Base-by-base conservation (phyloP, 768 basidiomycete genomes). In the Lactarius indigo region DNA sequence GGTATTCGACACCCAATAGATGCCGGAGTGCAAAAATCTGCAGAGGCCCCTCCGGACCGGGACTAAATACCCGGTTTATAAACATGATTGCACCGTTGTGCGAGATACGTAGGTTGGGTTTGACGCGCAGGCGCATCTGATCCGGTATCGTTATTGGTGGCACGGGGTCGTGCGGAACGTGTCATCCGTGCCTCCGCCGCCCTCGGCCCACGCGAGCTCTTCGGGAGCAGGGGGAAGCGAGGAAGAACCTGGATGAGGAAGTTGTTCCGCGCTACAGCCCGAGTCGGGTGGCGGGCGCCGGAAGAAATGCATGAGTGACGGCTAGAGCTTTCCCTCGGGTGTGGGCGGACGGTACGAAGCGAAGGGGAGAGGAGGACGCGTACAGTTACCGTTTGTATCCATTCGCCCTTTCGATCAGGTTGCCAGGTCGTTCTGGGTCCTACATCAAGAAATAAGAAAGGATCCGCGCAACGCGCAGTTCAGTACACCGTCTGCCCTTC, bases 251-350 rank as follows among this genome's bases (percentile, higher is more conserved):
- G 80, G 60, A 83, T 74, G 61, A 75, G 75, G 75, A 87, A 90
- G 75, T 92, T 92, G 77, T 87, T 88, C 59, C 91, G 84, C 65
- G 81, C 75, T 58, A 92, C 85, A 9, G 89, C 86, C 86, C 74
- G 89, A 88, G 74, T 89, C 85, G 55, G 88, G 80, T 23, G 84
- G 68, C 72, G 91, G 74, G 59, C 86, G 83, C 70, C 79, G 82
- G 80, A 92, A 90, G 79, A 87, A 92, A 58, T 88, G 83, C 69
- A 82, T 84, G 78, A 90, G 80, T 71, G 86, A 87, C 39, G 75
- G 76, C 65, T 90, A 81, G 41, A 91, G 79, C 73, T 85, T 87
- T 68, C 84, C 83, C 73, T 81, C 76, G 73, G 87, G 86, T 88
- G 68, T 10, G 15, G 15, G 37, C 15, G 33, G 7, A 9, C 9